Evolutionary conservation across 2,329 filamentous ascomycete species (phyloP), one percentile per base, ranked within the genome.

Genomic region (Hirsutella minnesotensis): DNA sequence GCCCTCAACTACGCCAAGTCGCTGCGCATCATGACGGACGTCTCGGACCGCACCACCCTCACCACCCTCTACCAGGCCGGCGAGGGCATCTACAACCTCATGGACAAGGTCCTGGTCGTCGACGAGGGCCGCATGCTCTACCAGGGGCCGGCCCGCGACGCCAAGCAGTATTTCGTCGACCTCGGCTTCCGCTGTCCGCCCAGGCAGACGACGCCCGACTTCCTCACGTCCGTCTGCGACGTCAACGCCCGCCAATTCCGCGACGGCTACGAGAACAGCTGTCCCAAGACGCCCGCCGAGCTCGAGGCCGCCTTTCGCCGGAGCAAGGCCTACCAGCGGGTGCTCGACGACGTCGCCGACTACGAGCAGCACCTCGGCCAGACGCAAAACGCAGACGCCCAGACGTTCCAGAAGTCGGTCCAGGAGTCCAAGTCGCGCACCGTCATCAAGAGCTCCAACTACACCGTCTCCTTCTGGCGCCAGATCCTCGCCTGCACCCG

Each of bases 341-440:
- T 66, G 7, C 63, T 69, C 45, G 64, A 59, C 3, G 68, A 69
- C 41, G 68, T 68, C 33, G 57, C 63, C 39, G 49, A 63, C 27
- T 85, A 89, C 73, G 85, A 92, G 57, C 89, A 89, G 60, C 84
- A 89, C 3, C 60, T 89, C 40, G 76, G 89, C 18, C 85, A 90
- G 42, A 47, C 42, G 2, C 36, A 39, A 2, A 81, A 89, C 49
- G 66, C 76, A 40, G 85, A 85, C 1, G 75, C 79, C 1, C 55
- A 64, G 46, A 75, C 86, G 41, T 88, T 75, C 62, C 86, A 79
- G 46, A 83, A 83, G 5, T 68, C 68, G 1, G 71, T 74, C 0
- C 66, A 69, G 9, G 65, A 74, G 9, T 83, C 83, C 2, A 81
- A 75, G 50, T 73, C 85, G 35, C 67, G 72, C 24, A 47, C 46